Evolutionary conservation across 345 rosid species (phyloP).

Genomic region (Aquilaria malaccensis): DNA sequence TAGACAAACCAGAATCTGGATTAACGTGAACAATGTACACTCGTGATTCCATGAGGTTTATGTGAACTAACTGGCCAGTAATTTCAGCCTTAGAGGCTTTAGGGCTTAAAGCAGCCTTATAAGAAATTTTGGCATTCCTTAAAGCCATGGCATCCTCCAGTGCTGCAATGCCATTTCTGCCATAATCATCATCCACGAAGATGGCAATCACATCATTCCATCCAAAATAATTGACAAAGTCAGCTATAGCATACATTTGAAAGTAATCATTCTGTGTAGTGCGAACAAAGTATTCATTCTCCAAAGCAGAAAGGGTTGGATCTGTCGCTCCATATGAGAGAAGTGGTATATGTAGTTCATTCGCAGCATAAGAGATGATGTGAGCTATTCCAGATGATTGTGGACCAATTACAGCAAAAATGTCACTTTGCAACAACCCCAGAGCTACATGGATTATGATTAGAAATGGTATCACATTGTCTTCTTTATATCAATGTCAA

Average conservation of each 20-base stretch:
- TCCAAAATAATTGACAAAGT: slow-evolving; percentile 37
- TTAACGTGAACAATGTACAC: slow-evolving; percentile 75
- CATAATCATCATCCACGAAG: slow-evolving; percentile 77
- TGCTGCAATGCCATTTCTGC: slow-evolving; percentile 63
- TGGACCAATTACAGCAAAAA: slow-evolving; percentile 77
- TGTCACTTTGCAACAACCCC: slow-evolving; percentile 69
- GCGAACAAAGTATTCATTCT: slow-evolving; percentile 55
- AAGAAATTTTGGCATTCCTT: slow-evolving; percentile 58
- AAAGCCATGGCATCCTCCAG: slow-evolving; percentile 61
- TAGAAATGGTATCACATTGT: too few species aligned
- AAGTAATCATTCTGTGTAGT: slow-evolving; percentile 53
- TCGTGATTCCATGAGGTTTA: slow-evolving; percentile 64
- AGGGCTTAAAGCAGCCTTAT: slow-evolving; percentile 63
- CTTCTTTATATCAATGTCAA: too few species aligned
- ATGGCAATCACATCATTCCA: slow-evolving; percentile 79
- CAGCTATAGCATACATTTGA: slow-evolving; percentile 78
- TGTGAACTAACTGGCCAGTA: slow-evolving; percentile 37
- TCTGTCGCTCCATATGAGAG: slow-evolving; percentile 72
- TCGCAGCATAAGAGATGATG: slow-evolving; percentile 61
- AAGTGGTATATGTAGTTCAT: slow-evolving; percentile 67
- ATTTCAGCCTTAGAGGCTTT: slow-evolving; percentile 32
- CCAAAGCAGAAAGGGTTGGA: slow-evolving; percentile 48
- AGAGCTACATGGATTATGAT: slow-evolving; percentile 48
- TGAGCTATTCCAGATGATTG: slow-evolving; percentile 94
- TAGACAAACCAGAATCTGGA: slow-evolving; percentile 62